These are phyloP conservation scores for Blastocystis sp. DNA, from an alignment of 352 stramenopile species.

Conservation along the genomic window DNA sequence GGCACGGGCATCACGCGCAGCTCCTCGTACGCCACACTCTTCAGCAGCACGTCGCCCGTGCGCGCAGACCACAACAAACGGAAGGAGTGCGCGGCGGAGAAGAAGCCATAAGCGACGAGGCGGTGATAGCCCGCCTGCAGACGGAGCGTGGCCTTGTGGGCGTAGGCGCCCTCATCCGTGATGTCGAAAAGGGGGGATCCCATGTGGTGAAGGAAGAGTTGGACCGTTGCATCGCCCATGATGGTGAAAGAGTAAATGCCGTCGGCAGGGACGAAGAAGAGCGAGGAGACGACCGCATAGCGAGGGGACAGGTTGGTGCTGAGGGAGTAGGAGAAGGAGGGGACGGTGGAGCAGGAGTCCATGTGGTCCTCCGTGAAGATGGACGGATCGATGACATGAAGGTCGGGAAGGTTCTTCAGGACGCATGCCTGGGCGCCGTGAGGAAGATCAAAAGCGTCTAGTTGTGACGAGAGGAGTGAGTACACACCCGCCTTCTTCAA, in stretches of 20 bases:
- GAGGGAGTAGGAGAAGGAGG: conserved; percentile 6
- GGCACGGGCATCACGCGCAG: background rate
- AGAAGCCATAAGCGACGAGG: background rate
- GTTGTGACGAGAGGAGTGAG: too few species aligned
- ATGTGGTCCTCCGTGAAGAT: background rate
- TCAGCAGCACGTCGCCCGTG: background rate
- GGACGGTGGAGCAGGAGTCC: background rate
- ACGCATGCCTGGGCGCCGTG: conserved; percentile 1
- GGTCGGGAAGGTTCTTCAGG: background rate
- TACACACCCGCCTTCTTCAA: too few species aligned
- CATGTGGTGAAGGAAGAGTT: conserved; percentile 2
- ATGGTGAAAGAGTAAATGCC: conserved; percentile 20
- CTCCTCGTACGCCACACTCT: background rate
- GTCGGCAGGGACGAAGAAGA: background rate
- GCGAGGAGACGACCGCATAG: background rate
- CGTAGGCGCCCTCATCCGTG: background rate
- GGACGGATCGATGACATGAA: background rate
- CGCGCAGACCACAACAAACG: background rate
- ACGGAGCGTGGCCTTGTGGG: background rate
- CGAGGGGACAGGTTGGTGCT: background rate
- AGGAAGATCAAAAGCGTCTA: too few species aligned
- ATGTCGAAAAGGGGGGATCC: background rate
- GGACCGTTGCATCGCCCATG: background rate
- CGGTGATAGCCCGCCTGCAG: background rate
- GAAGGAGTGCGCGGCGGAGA: background rate